Evolutionary conservation across 1,284 basidiomycete genomes (phyloP), one percentile per base, ranked within the genome.

Genomic region (Wallemia hederae): DNA sequence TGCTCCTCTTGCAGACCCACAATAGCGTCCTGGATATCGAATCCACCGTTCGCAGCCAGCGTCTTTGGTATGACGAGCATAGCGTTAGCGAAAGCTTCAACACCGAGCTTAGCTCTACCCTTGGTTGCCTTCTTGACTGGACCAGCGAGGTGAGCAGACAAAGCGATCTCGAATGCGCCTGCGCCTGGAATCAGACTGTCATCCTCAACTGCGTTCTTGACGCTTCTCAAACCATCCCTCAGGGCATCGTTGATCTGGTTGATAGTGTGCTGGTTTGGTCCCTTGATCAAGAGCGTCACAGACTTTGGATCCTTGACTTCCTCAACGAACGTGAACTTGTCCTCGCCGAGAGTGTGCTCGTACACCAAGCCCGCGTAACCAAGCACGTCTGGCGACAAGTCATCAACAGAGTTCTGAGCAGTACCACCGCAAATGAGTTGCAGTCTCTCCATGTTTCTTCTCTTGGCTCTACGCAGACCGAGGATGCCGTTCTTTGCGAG

Each of bases 341-440:
- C 94, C 73, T 99, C 94, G 65, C 94, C 92, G 26, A 99, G 79
- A 9, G 92, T 97, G 72, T 98, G 91, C 73, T 99, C 94, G 74
- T 99, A 99, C 27, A 99, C 90, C 61, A 98, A 80, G 2, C 94
- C 94, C 39, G 94, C 94, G 80, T 87, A 96, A 49, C 94, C 94
- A 55, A 99, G 80, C 39, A 90, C 77, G 61, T 87, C 84, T 9
- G 91, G 89, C 15, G 80, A 80, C 55, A 99, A 77, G 71, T 98
- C 94, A 66, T 98, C 94, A 19, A 97, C 89, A 62, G 91, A 96
- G 74, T 99, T 98, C 71, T 97, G 91, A 0, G 94, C 90, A 63
- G 82, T 76, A 68, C 94, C 94, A 63, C 94, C 94, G 71, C 89
- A 92, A 63, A 90, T 81, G 61, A 97, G 79, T 71, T 96, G 91